phyloP scores from a whole-genome alignment of 169 alveolate genomes.

The Cryptosporidium muris region DNA sequence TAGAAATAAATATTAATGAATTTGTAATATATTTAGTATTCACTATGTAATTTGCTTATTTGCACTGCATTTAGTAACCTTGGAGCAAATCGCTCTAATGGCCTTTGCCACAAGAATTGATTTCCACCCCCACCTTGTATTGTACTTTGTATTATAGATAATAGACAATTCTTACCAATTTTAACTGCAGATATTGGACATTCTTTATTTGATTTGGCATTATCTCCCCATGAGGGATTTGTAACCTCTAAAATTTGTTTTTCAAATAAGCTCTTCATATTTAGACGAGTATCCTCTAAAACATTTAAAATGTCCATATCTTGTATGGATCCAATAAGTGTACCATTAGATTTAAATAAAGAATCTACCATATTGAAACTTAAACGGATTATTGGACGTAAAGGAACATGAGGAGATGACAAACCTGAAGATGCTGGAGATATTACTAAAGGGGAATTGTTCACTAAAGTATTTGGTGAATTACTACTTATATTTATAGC shows the following conservation, averaged over 20 bases:
- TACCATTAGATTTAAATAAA: slow-evolving; percentile 39
- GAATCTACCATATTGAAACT: slow-evolving; percentile 40
- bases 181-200: slow-evolving; percentile 39
- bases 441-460: slow-evolving; percentile 5
- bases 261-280: slow-evolving; percentile 40
- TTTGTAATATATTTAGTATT: background rate
- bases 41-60: slow-evolving; percentile 57
- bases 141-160: slow-evolving; percentile 58
- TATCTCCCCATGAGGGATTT: background rate
- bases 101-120: slow-evolving; percentile 64
- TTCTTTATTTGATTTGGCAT: background rate
- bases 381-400: slow-evolving; percentile 60
- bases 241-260: slow-evolving; percentile 20
- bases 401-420: slow-evolving; percentile 36
- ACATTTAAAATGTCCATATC: slow-evolving; percentile 32
- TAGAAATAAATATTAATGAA: too few species aligned
- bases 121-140: slow-evolving; percentile 63
- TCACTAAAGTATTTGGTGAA: background rate
- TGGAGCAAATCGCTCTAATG: slow-evolving; percentile 64
- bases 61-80: slow-evolving; percentile 64
- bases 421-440: slow-evolving; percentile 30
- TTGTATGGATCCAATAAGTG: slow-evolving; percentile 43
- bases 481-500: background rate
- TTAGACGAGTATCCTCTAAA: slow-evolving; percentile 10
- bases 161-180: slow-evolving; percentile 53